Conservation (phyloP, 257 asterid genomes). For the Parsonsia alboflavescens region DNA sequence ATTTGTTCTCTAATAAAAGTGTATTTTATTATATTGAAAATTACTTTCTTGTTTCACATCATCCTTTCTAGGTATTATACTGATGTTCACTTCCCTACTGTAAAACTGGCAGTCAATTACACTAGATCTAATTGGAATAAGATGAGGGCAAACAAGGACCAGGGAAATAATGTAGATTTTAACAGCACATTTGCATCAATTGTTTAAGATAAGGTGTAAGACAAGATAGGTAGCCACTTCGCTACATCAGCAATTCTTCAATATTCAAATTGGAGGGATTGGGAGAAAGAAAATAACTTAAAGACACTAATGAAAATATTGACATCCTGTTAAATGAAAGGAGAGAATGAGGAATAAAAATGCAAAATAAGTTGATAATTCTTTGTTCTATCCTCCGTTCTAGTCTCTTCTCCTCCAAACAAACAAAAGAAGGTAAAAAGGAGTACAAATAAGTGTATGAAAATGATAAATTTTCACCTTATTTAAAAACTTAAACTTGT, state of each 20-base stretch:
- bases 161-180: not conserved
- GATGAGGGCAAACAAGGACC: not conserved
- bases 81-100: not conserved
- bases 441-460: not conserved
- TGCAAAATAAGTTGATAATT: not conserved
- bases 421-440: not conserved
- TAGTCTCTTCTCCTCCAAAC: not conserved
- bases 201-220: no score
- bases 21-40: not conserved
- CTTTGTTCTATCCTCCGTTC: no score
- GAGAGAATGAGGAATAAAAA: not conserved
- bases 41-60: not conserved
- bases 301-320: no score
- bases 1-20: not conserved
- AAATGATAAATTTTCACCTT: no score
- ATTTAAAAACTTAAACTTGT: no score
- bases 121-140: not conserved
- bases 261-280: not conserved
- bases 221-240: not conserved
- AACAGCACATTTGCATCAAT: not conserved
- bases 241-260: not conserved
- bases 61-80: not conserved
- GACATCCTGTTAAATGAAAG: no score
- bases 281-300: not conserved
- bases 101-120: not conserved